phyloP scores from a whole-genome alignment of 2,329 filamentous ascomycete genomes.

The Aspergillus felis region DNA sequence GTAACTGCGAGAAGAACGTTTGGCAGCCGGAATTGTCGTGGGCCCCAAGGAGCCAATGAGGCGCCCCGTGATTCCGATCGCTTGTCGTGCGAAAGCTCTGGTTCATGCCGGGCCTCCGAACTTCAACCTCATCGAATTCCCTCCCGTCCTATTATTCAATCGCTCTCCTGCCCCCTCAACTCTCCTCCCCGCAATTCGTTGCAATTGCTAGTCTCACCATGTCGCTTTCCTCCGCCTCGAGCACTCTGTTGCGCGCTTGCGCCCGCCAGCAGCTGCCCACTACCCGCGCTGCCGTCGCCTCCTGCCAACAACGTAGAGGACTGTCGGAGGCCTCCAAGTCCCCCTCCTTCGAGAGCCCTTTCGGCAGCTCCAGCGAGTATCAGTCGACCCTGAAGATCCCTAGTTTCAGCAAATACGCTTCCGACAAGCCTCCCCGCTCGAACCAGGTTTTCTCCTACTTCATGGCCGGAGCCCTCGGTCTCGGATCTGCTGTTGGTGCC shows the following conservation, averaged over 20 bases:
- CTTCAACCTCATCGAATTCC: constrained; percentile 27
- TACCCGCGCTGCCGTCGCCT: constrained; percentile 38
- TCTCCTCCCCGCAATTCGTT: constrained; percentile 28
- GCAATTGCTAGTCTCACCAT: constrained; percentile 35
- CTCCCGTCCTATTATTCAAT: background rate
- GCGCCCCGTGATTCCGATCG: constrained; percentile 38
- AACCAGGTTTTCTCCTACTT: constrained; percentile 96
- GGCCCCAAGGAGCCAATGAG: constrained; percentile 31
- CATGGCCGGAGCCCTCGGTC: constrained; percentile 94
- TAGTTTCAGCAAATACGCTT: constrained; percentile 83
- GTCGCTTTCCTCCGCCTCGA: constrained; percentile 62
- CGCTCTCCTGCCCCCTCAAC: constrained; percentile 15
- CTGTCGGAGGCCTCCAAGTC: constrained; percentile 36
- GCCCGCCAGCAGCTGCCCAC: constrained; percentile 45
- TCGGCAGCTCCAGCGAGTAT: constrained; percentile 47
- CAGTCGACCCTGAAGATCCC: constrained; percentile 68
- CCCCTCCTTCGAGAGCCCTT: constrained; percentile 52
- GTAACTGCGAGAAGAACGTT: no score
- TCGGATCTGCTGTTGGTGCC: constrained; percentile 85
- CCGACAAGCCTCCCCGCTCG: constrained; percentile 60
- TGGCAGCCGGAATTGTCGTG: no score
- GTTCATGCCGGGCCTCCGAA: constrained; percentile 29
- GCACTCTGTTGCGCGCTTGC: constrained; percentile 62
- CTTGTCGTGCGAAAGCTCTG: constrained; percentile 33
- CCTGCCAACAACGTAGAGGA: constrained; percentile 41